A percentile compares a stretch with the other conserved stretches of the same genome.
phyloP scores from a whole-genome alignment of 2,329 filamentous ascomycete genomes.

The Bertia moriformis region DNA sequence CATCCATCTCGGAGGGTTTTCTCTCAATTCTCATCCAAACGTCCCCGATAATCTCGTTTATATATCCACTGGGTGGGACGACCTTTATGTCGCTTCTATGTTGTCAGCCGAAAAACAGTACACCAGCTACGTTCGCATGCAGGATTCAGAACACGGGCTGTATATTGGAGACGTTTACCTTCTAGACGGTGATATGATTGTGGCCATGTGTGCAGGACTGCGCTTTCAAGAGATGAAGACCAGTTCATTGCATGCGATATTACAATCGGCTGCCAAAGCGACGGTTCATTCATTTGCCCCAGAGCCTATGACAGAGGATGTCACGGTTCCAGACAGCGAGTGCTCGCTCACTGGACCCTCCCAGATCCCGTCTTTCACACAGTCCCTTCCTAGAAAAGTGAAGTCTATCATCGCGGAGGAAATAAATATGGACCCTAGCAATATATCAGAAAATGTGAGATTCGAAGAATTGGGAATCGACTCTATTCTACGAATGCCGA shows the following conservation, averaged over 20 bases:
- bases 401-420: too few relatives aligned
- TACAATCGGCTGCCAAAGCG: too few relatives aligned
- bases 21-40: slow-evolving; percentile 41
- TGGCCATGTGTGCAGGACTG: neutral
- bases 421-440: too few relatives aligned
- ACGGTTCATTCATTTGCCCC: too few relatives aligned
- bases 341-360: too few relatives aligned
- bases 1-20: slow-evolving; percentile 44
- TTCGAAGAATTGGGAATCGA: slow-evolving; percentile 45
- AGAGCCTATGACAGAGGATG: too few relatives aligned
- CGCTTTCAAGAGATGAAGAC: too few relatives aligned
- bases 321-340: too few relatives aligned
- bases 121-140: slow-evolving; percentile 41
- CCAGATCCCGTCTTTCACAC: too few relatives aligned
- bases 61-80: slow-evolving; percentile 45
- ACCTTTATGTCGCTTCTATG: slow-evolving; percentile 31
- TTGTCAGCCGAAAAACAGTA: slow-evolving; percentile 30
- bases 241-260: too few relatives aligned
- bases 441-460: slow-evolving; percentile 38
- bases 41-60: slow-evolving; percentile 35
- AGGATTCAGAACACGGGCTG: slow-evolving; percentile 5
- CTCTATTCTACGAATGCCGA: slow-evolving; percentile 42
- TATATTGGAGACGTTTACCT: slow-evolving; percentile 32
- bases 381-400: too few relatives aligned
- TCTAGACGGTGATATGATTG: slow-evolving; percentile 20